Percentiles rank a stretch among this genome's conserved stretches.
These are phyloP conservation scores for Usnea hakonensis DNA, from an alignment of 495 filamentous ascomycete species.

Conservation along the genomic window DNA sequence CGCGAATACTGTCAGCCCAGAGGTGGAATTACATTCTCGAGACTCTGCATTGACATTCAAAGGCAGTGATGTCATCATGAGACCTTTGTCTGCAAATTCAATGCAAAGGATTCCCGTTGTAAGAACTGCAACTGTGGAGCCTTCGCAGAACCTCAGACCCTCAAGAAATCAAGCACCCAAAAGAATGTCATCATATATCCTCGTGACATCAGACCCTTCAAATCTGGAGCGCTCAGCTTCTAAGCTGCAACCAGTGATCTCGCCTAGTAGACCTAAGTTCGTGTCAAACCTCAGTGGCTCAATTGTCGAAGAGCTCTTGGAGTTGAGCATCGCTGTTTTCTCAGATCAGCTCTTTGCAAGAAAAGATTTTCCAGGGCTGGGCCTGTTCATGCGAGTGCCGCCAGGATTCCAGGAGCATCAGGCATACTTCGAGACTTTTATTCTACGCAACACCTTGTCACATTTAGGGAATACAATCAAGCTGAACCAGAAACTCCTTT, in stretches of 20 bases:
- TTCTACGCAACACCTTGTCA: slow-evolving; percentile 66
- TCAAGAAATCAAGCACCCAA: slow-evolving; percentile 51
- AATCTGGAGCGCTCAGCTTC: slow-evolving; percentile 48
- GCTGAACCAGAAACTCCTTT: slow-evolving; percentile 61
- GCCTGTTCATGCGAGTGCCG: slow-evolving; percentile 79
- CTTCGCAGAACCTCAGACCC: slow-evolving; percentile 35
- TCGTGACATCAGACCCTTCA: slow-evolving; percentile 64
- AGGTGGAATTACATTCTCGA: slow-evolving; percentile 72
- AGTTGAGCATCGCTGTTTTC: slow-evolving; percentile 69
- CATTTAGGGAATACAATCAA: slow-evolving; percentile 61
- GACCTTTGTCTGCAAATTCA: slow-evolving; percentile 56
- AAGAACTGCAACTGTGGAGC: slow-evolving; percentile 57
- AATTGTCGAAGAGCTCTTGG: slow-evolving; percentile 65
- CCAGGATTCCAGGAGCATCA: slow-evolving; percentile 90
- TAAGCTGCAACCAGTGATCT: slow-evolving; percentile 54
- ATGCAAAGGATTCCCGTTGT: slow-evolving; percentile 53
- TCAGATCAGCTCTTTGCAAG: slow-evolving; percentile 70
- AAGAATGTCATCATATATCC: slow-evolving; percentile 80
- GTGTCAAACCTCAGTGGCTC: slow-evolving; percentile 53
- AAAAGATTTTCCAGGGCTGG: slow-evolving; percentile 87
- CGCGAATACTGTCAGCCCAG: slow-evolving; percentile 69
- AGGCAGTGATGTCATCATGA: slow-evolving; percentile 73
- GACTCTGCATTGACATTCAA: slow-evolving; percentile 76
- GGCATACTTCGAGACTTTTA: slow-evolving; percentile 87
- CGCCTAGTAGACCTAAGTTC: slow-evolving; percentile 37